A percentile compares a stretch with the other conserved stretches of the same genome.
These are phyloP conservation scores for Pestalotiopsis sp. DNA, from an alignment of 2,329 filamentous ascomycete genomes.

Conservation along the genomic window DNA sequence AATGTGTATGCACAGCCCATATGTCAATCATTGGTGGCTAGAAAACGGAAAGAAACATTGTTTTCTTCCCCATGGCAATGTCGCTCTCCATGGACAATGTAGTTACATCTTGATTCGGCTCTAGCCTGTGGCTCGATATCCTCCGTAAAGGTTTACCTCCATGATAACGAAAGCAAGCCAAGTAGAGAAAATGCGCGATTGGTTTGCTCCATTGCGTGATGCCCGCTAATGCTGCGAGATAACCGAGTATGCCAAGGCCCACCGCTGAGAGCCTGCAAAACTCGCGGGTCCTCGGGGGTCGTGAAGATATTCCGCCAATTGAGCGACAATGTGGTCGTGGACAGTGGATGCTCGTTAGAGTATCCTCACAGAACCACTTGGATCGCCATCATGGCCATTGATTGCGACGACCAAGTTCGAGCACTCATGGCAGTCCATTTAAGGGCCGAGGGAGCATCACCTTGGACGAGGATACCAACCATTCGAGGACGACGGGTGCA, in stretches of 20 bases:
- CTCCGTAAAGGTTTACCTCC: no score
- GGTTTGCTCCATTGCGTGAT: background rate
- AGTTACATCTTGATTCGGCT: no score
- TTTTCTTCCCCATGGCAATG: no score
- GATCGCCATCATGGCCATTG: constrained; percentile 1
- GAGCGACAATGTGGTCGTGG: background rate
- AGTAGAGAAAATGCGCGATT: background rate
- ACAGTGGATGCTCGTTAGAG: background rate
- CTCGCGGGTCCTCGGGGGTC: background rate
- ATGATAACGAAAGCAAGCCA: no score
- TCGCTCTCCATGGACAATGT: no score
- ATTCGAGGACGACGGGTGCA: background rate
- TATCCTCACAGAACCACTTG: background rate
- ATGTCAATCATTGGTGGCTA: no score
- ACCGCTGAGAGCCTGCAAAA: background rate
- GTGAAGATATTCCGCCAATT: constrained; percentile 6
- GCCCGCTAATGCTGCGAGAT: background rate
- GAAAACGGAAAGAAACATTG: no score
- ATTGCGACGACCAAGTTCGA: background rate
- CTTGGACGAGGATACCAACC: no score
- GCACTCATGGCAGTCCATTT: background rate
- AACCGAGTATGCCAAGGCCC: constrained; percentile 1
- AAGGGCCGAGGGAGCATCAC: background rate
- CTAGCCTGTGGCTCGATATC: no score
- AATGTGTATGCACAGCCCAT: no score